Evolutionary conservation across 768 basidiomycete species (phyloP), one percentile per base, ranked within the genome.

Genomic region (Collybiopsis confluens): DNA sequence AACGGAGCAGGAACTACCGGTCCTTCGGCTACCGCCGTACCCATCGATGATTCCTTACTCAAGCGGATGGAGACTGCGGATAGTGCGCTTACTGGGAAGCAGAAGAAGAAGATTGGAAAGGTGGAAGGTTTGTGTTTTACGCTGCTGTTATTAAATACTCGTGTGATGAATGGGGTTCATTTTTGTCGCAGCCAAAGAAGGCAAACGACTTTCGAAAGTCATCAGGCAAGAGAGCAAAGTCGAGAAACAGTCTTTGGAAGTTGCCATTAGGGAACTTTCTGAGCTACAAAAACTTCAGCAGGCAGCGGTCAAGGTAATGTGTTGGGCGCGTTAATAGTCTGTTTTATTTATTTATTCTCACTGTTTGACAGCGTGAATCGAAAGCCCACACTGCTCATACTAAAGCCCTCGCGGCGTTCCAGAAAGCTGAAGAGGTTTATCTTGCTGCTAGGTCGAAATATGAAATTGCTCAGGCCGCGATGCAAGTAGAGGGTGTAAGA

Each of bases 271-370:
- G 51, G 85, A 87, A 57, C 80, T 92, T 20, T 76, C 77, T 2
- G 72, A 81, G 26, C 66, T 91, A n/a, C 87, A 88, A 64, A 75
- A 74, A 64, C 66, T 86, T n/a, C 90, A 91, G 61, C 83, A 81
- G 63, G 69, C 70, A 2, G 82, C 86, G 1, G 73, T 86, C 52
- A 83, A 82, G 68, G 81, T 81, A 21, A 15, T n/a, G n/a, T n/a
- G 68, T 64, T 28, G 18, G 28, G 30, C 16, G 2, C 15, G 36
- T 36, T 16, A n/a, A 8, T 21, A 27, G 27, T 24, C 4, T 13
- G 11, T 37, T 18, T 28, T 20, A 21, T 8, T 41, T 26, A 21
- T 42, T n/a, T 43, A 27, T 41, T 68, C 5, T 36, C 27, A 15
- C 4, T 30, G 46, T 35, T 49, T 4, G 6, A 18, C 54, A 77